Percentiles rank a stretch among this genome's conserved stretches.
Conservation (phyloP, 1,139 yeast genomes). For the Nakaseomyces nivariensis region DNA sequence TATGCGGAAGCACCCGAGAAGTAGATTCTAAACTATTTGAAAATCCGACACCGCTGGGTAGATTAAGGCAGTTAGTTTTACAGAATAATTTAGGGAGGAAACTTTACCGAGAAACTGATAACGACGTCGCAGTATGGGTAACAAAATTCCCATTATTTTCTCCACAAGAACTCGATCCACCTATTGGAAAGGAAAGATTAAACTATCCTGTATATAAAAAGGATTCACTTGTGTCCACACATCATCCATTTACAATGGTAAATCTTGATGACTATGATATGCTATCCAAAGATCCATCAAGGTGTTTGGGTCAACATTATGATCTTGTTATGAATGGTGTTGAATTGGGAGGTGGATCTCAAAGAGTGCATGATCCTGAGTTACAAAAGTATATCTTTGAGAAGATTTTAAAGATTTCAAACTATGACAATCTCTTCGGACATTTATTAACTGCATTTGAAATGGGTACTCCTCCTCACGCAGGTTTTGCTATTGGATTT, state of each 20-base stretch:
- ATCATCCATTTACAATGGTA: slow-evolving; percentile 96
- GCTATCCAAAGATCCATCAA: slow-evolving; percentile 46
- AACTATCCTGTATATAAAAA: slow-evolving; percentile 55
- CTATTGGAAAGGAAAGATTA: slow-evolving; percentile 12
- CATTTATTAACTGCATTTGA: slow-evolving; percentile 74
- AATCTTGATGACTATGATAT: slow-evolving; percentile 53
- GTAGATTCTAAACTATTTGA: slow-evolving; percentile 49
- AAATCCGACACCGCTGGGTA: slow-evolving; percentile 92
- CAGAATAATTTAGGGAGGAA: slow-evolving; percentile 33
- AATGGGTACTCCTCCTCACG: slow-evolving; percentile 97
- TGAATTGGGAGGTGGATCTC: slow-evolving; percentile 94
- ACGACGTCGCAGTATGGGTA: slow-evolving; percentile 69
- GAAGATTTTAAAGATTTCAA: slow-evolving; percentile 42
- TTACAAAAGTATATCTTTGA: slow-evolving; percentile 64
- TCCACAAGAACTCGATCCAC: slow-evolving; percentile 42
- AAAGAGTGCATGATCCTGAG: slow-evolving; percentile 81
- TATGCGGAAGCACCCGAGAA: slow-evolving; percentile 69
- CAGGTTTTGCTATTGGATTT: slow-evolving; percentile 91
- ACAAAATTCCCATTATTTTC: slow-evolving; percentile 83
- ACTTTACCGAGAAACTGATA: slow-evolving; percentile 17
- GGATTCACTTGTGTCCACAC: slow-evolving; percentile 54
- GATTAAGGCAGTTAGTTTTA: slow-evolving; percentile 66
- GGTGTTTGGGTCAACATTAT: slow-evolving; percentile 84
- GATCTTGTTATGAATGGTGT: slow-evolving; percentile 91
- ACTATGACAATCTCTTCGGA: slow-evolving; percentile 65